These are phyloP conservation scores for Filobasidium wieringae DNA, from an alignment of 768 basidiomycete species.

Conservation along the genomic window DNA sequence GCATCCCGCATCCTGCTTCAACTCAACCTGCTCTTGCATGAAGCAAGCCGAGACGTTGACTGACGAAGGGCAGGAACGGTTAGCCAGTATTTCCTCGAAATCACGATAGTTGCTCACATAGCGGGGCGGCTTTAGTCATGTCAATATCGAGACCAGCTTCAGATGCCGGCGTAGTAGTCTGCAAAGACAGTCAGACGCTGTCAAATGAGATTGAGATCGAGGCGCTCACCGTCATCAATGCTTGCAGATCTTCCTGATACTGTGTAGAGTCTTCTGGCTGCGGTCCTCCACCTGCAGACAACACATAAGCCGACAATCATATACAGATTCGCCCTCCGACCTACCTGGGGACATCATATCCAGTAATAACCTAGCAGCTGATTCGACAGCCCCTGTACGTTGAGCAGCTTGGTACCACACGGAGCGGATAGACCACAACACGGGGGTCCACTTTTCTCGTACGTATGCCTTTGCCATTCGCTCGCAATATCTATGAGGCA, in stretches of 20 bases:
- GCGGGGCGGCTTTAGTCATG: constrained; percentile 27
- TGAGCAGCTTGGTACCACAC: constrained; percentile 77
- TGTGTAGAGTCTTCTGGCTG: constrained; percentile 21
- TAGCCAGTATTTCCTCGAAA: background rate
- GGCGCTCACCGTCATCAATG: constrained; percentile 53
- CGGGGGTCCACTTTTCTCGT: constrained; percentile 64
- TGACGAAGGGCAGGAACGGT: background rate
- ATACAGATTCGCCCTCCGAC: no score
- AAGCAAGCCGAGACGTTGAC: background rate
- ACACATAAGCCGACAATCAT: no score
- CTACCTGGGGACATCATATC: constrained; percentile 73
- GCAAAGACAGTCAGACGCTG: background rate
- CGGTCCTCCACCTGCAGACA: constrained; percentile 11
- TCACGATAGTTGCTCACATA: constrained; percentile 11
- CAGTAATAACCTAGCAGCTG: constrained; percentile 60
- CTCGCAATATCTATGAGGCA: constrained; percentile 66
- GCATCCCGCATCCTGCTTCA: background rate
- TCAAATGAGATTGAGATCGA: background rate
- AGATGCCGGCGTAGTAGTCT: constrained; percentile 61
- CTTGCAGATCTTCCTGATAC: constrained; percentile 62
- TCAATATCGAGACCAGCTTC: constrained; percentile 53
- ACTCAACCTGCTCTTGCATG: background rate
- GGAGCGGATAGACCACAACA: constrained; percentile 61
- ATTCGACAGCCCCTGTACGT: constrained; percentile 61
- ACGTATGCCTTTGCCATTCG: constrained; percentile 80